phyloP scores from a whole-genome alignment of 345 rosid species.

The Psidium guajava region DNA sequence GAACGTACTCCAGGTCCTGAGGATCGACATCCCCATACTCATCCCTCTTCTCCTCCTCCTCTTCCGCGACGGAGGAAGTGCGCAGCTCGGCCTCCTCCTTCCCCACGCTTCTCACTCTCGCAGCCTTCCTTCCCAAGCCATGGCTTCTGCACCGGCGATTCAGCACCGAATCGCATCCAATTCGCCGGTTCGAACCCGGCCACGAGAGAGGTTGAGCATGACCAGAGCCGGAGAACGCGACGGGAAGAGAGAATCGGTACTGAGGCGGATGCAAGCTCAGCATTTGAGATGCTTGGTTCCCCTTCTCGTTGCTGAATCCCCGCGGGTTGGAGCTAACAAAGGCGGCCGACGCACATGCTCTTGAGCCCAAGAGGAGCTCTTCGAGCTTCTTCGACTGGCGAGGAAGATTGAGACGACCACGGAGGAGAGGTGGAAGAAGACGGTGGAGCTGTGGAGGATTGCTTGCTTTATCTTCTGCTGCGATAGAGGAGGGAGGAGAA shows the following conservation, averaged over 20 bases:
- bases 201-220: background rate
- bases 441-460: background rate
- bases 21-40: conserved; percentile 12
- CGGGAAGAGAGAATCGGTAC: background rate
- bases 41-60: background rate
- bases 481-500: background rate
- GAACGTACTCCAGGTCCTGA: conserved; percentile 25
- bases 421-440: background rate
- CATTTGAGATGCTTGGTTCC: background rate
- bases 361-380: background rate
- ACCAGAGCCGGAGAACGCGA: background rate
- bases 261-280: background rate
- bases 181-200: background rate
- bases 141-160: background rate
- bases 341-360: background rate
- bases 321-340: background rate
- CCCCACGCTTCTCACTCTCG: conserved; percentile 11
- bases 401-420: background rate
- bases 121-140: background rate
- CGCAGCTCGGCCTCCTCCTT: conserved; percentile 22
- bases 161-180: background rate
- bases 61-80: background rate
- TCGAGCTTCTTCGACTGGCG: background rate
- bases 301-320: background rate
- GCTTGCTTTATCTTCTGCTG: background rate